Evolutionary conservation across 176 grass and related monocot species (phyloP).

Genomic region (Saccharum officinarum): DNA sequence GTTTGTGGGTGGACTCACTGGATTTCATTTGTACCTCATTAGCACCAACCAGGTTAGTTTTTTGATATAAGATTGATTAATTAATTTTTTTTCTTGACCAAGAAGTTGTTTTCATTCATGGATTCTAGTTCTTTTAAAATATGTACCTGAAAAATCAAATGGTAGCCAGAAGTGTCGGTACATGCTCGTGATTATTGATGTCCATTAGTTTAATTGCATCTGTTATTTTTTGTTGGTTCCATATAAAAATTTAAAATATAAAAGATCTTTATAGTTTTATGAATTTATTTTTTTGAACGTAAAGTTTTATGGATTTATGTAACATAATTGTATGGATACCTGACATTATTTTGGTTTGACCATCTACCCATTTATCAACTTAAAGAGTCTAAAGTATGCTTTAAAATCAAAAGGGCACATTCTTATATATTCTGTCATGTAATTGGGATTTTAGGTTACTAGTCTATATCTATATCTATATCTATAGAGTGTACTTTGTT

Average conservation of each 20-base stretch:
- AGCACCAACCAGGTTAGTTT: constrained; percentile 85
- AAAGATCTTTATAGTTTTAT: background rate
- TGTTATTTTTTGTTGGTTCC: background rate
- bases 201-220: background rate
- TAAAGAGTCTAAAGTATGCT: background rate
- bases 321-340: background rate
- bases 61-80: background rate
- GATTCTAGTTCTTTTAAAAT: background rate
- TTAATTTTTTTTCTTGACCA: background rate
- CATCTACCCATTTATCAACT: background rate
- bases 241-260: background rate
- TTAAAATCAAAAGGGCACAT: background rate
- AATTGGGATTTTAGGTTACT: constrained; percentile 6
- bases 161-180: background rate
- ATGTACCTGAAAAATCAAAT: background rate
- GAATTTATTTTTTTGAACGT: background rate
- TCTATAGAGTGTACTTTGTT: background rate
- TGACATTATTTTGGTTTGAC: background rate
- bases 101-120: background rate
- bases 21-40: constrained; percentile 97
- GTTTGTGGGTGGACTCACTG: constrained; percentile 97
- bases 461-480: background rate
- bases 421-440: background rate
- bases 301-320: constrained; percentile 4
- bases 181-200: constrained; percentile 20